phyloP scores from a whole-genome alignment of 1,284 basidiomycete genomes.

The Microstroma glucosiphilum region DNA sequence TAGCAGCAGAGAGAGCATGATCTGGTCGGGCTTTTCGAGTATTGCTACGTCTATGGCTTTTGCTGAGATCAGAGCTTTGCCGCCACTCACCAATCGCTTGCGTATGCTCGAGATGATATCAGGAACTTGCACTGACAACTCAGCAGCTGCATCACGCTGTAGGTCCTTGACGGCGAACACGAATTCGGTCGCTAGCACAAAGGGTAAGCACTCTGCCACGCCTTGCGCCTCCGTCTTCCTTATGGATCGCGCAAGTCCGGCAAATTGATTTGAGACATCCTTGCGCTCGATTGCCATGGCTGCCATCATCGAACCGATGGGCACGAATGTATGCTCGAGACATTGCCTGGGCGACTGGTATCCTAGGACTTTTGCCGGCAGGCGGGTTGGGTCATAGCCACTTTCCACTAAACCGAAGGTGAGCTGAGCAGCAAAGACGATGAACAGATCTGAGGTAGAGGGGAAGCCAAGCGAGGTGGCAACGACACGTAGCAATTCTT shows the following conservation, averaged over 20 bases:
- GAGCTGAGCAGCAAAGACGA: slow-evolving; percentile 71
- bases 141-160: slow-evolving; percentile 7
- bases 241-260: slow-evolving; percentile 62
- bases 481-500: slow-evolving; percentile 62
- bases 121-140: neutral
- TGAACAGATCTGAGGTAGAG: slow-evolving; percentile 65
- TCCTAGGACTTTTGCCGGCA: slow-evolving; percentile 68
- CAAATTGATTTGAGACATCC: slow-evolving; percentile 57
- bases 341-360: slow-evolving; percentile 57
- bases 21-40: neutral
- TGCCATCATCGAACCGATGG: slow-evolving; percentile 26
- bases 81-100: neutral
- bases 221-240: slow-evolving; percentile 59
- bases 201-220: slow-evolving; percentile 63
- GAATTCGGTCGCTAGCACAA: slow-evolving; percentile 64
- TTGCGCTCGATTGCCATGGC: slow-evolving; percentile 23
- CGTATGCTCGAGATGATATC: neutral
- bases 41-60: neutral
- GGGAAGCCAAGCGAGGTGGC: slow-evolving; percentile 66
- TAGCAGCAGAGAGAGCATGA: neutral
- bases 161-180: slow-evolving; percentile 54
- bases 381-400: slow-evolving; percentile 59
- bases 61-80: neutral
- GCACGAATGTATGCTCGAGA: slow-evolving; percentile 18
- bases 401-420: slow-evolving; percentile 41